These are phyloP conservation scores for Gamarada debralockiae DNA, from an alignment of 495 filamentous ascomycete genomes.

Conservation along the genomic window DNA sequence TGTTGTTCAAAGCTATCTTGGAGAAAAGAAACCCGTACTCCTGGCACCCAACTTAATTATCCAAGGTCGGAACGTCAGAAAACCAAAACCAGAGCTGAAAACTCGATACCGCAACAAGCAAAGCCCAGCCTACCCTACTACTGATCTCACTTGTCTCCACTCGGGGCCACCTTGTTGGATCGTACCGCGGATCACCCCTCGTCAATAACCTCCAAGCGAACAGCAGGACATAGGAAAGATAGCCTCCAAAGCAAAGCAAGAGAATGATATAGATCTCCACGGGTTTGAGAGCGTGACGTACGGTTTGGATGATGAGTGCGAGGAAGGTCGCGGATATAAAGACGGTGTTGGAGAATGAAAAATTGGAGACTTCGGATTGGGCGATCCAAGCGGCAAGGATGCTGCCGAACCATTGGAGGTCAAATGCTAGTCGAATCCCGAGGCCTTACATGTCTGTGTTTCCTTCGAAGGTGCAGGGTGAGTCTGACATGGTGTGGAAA, in stretches of 20 bases:
- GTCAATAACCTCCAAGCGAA: constrained; percentile 31
- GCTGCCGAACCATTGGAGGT: constrained; percentile 31
- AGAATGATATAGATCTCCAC: constrained; percentile 33
- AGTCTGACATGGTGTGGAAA: too few species aligned
- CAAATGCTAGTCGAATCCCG: constrained; percentile 35
- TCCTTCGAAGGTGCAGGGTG: constrained; percentile 23
- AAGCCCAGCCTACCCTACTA: too few species aligned
- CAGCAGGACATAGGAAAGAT: constrained; percentile 33
- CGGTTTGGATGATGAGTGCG: constrained; percentile 5
- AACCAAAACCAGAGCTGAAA: too few species aligned
- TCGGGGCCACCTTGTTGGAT: too few species aligned
- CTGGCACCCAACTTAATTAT: too few species aligned
- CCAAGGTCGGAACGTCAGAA: too few species aligned
- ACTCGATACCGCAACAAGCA: too few species aligned
- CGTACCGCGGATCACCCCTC: constrained; percentile 24
- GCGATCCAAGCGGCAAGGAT: constrained; percentile 13
- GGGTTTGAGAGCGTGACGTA: neutral
- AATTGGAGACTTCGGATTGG: neutral
- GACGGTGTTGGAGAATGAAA: constrained; percentile 3
- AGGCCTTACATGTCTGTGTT: constrained; percentile 36
- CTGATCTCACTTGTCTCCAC: too few species aligned
- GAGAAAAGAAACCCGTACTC: too few species aligned
- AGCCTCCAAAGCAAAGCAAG: constrained; percentile 32
- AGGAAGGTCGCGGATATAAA: constrained; percentile 11
- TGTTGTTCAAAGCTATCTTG: too few species aligned